These are phyloP conservation scores for Ogataea trehaloabstinens DNA, from an alignment of 805 yeast genomes.

Conservation along the genomic window DNA sequence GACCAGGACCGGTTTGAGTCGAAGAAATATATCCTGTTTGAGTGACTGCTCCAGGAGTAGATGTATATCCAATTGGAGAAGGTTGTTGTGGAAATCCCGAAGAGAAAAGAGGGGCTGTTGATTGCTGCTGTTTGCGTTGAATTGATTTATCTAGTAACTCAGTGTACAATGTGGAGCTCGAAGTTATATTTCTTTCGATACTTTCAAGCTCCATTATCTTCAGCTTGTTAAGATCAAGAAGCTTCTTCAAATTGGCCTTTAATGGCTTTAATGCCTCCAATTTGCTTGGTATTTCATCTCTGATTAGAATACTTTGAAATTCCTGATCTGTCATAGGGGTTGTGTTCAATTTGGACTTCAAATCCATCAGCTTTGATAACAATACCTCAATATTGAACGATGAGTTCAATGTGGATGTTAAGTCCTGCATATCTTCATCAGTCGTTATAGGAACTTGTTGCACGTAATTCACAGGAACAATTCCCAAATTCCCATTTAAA, in stretches of 20 bases:
- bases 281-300: slow-evolving; percentile 65
- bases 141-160: slow-evolving; percentile 37
- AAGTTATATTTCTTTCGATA: slow-evolving; percentile 66
- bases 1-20: neutral
- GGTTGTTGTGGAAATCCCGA: neutral
- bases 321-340: slow-evolving; percentile 34
- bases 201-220: slow-evolving; percentile 75
- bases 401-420: slow-evolving; percentile 50
- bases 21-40: neutral
- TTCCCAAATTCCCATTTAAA: slow-evolving; percentile 74
- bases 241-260: slow-evolving; percentile 69
- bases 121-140: slow-evolving; percentile 4
- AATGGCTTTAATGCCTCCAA: slow-evolving; percentile 72
- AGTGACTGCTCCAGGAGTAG: neutral
- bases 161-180: slow-evolving; percentile 69
- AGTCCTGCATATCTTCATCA: slow-evolving; percentile 49
- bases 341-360: slow-evolving; percentile 33
- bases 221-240: slow-evolving; percentile 74
- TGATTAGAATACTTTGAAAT: slow-evolving; percentile 38
- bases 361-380: slow-evolving; percentile 48
- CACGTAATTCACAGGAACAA: slow-evolving; percentile 91
- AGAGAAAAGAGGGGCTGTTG: slow-evolving; percentile 14
- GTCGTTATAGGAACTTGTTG: slow-evolving; percentile 70
- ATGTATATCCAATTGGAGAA: neutral
- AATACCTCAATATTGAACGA: slow-evolving; percentile 69